Percentiles rank a stretch among this genome's conserved stretches.
Conservation (phyloP, 2,329 filamentous ascomycete genomes). For the Claviceps capensis region DNA sequence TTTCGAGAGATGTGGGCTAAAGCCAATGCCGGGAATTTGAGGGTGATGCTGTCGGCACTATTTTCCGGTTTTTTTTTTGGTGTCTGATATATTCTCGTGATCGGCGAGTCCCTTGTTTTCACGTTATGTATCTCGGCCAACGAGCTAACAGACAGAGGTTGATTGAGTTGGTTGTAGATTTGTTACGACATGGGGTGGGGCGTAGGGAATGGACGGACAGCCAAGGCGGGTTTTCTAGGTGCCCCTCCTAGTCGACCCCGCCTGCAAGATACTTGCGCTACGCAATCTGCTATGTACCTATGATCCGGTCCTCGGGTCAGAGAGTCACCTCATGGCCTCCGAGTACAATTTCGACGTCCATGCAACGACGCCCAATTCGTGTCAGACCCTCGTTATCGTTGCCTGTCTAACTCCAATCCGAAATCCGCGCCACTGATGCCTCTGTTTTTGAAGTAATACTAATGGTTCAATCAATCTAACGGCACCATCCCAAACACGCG, state of each 20-base stretch:
- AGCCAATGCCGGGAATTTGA: not conserved
- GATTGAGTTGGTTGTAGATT: not conserved
- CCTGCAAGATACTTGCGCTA: not conserved
- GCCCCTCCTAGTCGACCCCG: not conserved
- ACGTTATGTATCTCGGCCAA: not conserved
- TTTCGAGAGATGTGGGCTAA: constrained; percentile 1
- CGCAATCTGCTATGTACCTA: no score
- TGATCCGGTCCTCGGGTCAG: no score
- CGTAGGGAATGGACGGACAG: not conserved
- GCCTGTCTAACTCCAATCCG: not conserved
- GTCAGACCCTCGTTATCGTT: not conserved
- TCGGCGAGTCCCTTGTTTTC: not conserved
- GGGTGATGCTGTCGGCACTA: not conserved
- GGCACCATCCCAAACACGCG: not conserved
- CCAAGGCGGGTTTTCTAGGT: not conserved
- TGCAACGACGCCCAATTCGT: not conserved
- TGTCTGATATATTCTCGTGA: not conserved
- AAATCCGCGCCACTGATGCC: not conserved
- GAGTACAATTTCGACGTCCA: not conserved
- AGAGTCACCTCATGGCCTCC: not conserved
- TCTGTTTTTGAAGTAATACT: not conserved
- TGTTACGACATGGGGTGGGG: constrained; percentile 6
- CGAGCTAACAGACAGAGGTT: not conserved
- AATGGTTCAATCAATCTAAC: not conserved
- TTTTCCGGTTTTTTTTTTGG: no score